Base-by-base conservation (phyloP, 768 basidiomycete species). In the Boletellus emodensis region DNA sequence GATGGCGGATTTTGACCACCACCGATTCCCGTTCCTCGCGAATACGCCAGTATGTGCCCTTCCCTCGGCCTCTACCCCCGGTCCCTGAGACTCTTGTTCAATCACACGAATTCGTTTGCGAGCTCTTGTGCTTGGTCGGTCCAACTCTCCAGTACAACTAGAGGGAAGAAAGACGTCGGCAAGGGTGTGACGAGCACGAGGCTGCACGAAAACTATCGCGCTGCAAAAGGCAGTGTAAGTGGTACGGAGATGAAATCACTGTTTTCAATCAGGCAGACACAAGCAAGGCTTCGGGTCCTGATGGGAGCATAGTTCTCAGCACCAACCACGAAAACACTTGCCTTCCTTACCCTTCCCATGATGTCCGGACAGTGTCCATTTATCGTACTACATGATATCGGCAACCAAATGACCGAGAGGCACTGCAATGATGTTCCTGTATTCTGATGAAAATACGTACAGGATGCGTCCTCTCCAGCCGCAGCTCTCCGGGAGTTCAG, bases 401-500 rank as follows among this genome's bases (percentile, higher is more conserved):
- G 24, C 24, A 24, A 24, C 24, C 24, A 24, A 24, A 24, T 24
- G 6, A 24, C 24, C 24, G 24, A 24, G 24, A 24, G 24, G 24
- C 24, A 6, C 24, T 24, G 24, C 24, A 24, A 24, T 24, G 13
- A 43, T 22, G 14, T 38, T 36, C 7, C 30, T 40, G 54, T 46
- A 58, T 42, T 37, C 18, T 34, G 39, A 43, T 33, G 34, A 37
- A 52, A 53, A 60, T 62, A 52, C 43, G 58, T 22, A 53, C 22
- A 61, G 46, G 52, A 54, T 40, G 13, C 9, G 17, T 26, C 32
- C 26, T 44, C 32, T 6, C 12, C 11, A 13, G 42, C 41, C 44
- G 12, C 36, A 20, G 48, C 24, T 32, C 41, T 35, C 44, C 32
- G 15, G 26, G 39, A 34, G 46, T 53, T 12, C 24, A 40, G 40